These are phyloP conservation scores for Scorias spongiosa DNA, from an alignment of 2,329 filamentous ascomycete species.

Conservation along the genomic window DNA sequence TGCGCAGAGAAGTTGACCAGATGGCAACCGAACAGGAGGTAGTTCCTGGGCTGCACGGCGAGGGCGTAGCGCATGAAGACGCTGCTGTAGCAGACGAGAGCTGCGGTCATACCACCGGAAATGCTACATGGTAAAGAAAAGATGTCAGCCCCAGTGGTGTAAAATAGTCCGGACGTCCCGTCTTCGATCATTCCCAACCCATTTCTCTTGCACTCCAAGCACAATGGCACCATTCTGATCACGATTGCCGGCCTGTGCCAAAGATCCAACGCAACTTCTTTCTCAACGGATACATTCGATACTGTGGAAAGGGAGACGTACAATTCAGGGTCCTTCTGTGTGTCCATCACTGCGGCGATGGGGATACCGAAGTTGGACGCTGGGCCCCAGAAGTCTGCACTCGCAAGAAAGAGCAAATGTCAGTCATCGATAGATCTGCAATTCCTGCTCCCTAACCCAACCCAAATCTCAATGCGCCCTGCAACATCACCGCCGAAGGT, in stretches of 20 bases:
- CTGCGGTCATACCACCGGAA: slow-evolving; percentile 48
- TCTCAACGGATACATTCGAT: background rate
- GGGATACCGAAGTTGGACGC: slow-evolving; percentile 40
- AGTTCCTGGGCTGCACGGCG: slow-evolving; percentile 48
- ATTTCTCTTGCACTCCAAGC: too few relatives aligned
- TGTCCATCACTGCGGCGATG: slow-evolving; percentile 38
- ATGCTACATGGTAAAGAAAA: slow-evolving; percentile 31
- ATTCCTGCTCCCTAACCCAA: background rate
- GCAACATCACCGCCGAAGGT: too few relatives aligned
- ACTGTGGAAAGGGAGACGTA: slow-evolving; percentile 15
- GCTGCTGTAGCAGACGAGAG: slow-evolving; percentile 44
- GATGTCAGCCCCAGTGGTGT: slow-evolving; percentile 1
- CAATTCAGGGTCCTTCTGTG: slow-evolving; percentile 38
- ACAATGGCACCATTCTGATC: too few relatives aligned
- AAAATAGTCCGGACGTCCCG: too few relatives aligned
- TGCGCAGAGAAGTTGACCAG: slow-evolving; percentile 49
- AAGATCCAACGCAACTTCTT: too few relatives aligned
- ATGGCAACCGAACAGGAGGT: slow-evolving; percentile 54
- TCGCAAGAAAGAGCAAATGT: slow-evolving; percentile 1
- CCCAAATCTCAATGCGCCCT: too few relatives aligned
- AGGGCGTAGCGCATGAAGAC: slow-evolving; percentile 54
- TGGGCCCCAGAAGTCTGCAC: slow-evolving; percentile 36
- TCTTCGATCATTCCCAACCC: too few relatives aligned
- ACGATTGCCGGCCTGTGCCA: too few relatives aligned
- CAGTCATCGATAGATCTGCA: background rate